Conservation (phyloP, 73 alveolate genomes). For the Blepharisma japonicum region DNA sequence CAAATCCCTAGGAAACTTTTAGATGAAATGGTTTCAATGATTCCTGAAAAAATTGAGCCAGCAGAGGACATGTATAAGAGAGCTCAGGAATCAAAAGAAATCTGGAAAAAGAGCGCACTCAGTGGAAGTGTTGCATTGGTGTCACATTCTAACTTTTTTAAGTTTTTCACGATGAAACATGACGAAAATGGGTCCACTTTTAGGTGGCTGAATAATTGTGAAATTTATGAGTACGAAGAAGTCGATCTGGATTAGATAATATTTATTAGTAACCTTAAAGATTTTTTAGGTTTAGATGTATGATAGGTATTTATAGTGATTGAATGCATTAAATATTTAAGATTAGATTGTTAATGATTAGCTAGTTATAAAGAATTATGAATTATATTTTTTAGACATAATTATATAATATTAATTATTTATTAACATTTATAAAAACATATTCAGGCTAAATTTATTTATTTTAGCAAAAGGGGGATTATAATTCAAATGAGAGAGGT, state of each 20-base stretch:
- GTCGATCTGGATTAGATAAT: background rate
- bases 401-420: too few species aligned
- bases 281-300: too few species aligned
- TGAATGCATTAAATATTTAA: too few species aligned
- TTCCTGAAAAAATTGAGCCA: constrained; percentile 7
- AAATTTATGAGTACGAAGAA: constrained; percentile 8
- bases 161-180: constrained; percentile 21
- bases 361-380: too few species aligned
- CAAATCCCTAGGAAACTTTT: constrained; percentile 15
- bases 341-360: too few species aligned
- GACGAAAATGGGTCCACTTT: background rate
- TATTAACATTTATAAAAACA: too few species aligned
- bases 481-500: too few species aligned
- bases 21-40: background rate
- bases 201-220: constrained; percentile 28
- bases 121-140: constrained; percentile 24
- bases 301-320: too few species aligned
- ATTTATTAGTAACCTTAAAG: too few species aligned
- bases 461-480: too few species aligned
- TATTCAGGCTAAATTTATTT: too few species aligned
- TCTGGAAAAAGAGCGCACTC: constrained; percentile 13
- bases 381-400: too few species aligned
- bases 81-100: constrained; percentile 15
- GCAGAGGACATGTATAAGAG: constrained; percentile 16
- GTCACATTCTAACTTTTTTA: constrained; percentile 23